A percentile compares a stretch with the other conserved stretches of the same genome.
These are phyloP conservation scores for Kodamaea jinghongensis DNA, from an alignment of 805 yeast species.

Conservation along the genomic window DNA sequence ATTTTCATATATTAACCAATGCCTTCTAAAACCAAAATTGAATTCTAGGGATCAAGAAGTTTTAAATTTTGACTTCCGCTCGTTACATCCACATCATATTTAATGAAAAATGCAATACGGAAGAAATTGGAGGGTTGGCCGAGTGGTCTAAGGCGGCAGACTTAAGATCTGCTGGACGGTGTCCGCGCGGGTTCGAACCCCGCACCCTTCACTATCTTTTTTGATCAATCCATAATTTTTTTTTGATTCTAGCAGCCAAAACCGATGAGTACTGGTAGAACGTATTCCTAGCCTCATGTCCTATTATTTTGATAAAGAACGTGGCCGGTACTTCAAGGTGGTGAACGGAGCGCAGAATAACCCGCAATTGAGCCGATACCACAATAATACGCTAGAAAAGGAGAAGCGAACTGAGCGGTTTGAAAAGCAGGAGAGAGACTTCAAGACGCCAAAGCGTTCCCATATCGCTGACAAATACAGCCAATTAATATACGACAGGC, in stretches of 20 bases:
- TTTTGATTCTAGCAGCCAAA: too few relatives aligned
- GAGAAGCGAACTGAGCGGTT: constrained; percentile 16
- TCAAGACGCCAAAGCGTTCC: background rate
- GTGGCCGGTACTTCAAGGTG: constrained; percentile 30
- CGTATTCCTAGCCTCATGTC: constrained; percentile 7
- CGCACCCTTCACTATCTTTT: constrained; percentile 47
- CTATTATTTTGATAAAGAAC: constrained; percentile 25
- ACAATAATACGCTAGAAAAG: constrained; percentile 27
- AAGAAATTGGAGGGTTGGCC: constrained; percentile 44
- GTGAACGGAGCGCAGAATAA: constrained; percentile 26
- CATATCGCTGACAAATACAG: background rate
- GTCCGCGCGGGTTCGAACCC: constrained; percentile 56
- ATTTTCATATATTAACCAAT: too few relatives aligned
- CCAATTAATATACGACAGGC: background rate
- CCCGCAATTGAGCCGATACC: constrained; percentile 19
- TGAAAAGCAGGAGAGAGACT: background rate
- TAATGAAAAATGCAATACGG: too few relatives aligned
- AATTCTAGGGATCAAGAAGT: too few relatives aligned
- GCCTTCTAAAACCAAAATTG: too few relatives aligned
- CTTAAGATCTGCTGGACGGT: constrained; percentile 49
- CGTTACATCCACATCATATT: too few relatives aligned
- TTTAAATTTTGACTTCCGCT: too few relatives aligned
- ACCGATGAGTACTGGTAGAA: too few relatives aligned
- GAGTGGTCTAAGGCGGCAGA: constrained; percentile 54
- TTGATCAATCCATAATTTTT: background rate